Evolutionary conservation across 345 rosid genomes (phyloP).

Genomic region (Rhizophora mangle): DNA sequence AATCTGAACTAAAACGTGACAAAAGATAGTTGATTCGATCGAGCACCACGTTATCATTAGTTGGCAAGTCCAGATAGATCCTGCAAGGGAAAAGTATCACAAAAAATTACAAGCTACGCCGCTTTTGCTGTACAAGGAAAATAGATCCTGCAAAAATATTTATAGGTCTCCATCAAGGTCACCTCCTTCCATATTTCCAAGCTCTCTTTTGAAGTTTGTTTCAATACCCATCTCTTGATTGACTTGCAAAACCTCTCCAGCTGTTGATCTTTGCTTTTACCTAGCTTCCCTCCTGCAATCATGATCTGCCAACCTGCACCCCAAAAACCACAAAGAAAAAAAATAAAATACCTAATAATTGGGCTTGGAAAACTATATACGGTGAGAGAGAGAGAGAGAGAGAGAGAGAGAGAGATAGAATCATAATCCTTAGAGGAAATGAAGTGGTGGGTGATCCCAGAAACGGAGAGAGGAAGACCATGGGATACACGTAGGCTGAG

Average conservation of each 20-base stretch:
- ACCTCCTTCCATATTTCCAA: constrained; percentile 18
- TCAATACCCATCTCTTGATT: constrained; percentile 28
- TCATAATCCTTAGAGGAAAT: constrained; percentile 38
- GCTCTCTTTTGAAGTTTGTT: constrained; percentile 12
- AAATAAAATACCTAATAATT: background rate
- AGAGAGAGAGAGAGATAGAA: background rate
- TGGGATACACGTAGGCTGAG: constrained; percentile 37
- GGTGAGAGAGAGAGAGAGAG: background rate
- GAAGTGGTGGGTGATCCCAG: constrained; percentile 37
- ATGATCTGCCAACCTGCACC: constrained; percentile 53
- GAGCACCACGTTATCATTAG: too few species aligned
- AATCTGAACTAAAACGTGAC: too few species aligned
- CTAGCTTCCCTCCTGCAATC: constrained; percentile 47
- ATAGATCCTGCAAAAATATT: constrained; percentile 32
- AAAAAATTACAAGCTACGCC: constrained; percentile 25
- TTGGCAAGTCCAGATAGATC: too few species aligned
- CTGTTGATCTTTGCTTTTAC: constrained; percentile 31
- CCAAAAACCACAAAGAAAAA: background rate
- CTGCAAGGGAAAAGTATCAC: background rate
- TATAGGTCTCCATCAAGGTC: constrained; percentile 36
- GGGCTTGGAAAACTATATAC: background rate
- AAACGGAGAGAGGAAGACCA: constrained; percentile 52
- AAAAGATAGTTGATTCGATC: too few species aligned
- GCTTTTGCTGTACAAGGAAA: constrained; percentile 40
- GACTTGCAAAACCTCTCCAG: constrained; percentile 8